Conservation (phyloP, 176 grass and related monocot genomes). For the Triticum timopheevii region DNA sequence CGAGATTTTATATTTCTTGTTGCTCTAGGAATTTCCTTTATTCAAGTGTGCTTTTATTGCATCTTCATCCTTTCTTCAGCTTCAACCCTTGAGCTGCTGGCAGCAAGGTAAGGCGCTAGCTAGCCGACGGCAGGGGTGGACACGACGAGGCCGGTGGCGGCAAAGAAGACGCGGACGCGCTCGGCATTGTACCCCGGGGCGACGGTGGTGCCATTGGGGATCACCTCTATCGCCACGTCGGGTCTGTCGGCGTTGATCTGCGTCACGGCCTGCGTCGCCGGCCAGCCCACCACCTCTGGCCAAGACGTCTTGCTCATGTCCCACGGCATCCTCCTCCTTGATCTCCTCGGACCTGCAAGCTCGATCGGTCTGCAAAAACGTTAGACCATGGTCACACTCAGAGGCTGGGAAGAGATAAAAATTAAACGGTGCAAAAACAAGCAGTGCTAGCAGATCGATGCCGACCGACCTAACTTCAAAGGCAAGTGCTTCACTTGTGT, state of each 20-base stretch:
- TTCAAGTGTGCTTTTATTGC: too few species aligned
- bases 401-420: background rate
- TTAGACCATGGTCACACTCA: background rate
- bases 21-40: too few species aligned
- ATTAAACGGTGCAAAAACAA: background rate
- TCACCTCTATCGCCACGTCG: background rate
- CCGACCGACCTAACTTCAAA: background rate
- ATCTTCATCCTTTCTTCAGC: too few species aligned
- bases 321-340: background rate
- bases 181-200: background rate
- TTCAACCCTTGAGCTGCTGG: too few species aligned
- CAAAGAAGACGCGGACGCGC: too few species aligned
- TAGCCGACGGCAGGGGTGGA: too few species aligned
- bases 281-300: conserved; percentile 8
- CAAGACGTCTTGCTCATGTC: background rate
- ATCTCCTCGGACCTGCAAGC: background rate
- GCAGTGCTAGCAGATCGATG: background rate
- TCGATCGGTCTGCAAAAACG: background rate
- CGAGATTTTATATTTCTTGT: too few species aligned
- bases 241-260: conserved; percentile 1
- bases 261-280: background rate
- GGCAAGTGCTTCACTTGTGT: background rate
- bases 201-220: background rate
- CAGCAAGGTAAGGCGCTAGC: too few species aligned
- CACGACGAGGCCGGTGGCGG: too few species aligned